phyloP scores from a whole-genome alignment of 441 rosid species.

The Adansonia rubrostipa region DNA sequence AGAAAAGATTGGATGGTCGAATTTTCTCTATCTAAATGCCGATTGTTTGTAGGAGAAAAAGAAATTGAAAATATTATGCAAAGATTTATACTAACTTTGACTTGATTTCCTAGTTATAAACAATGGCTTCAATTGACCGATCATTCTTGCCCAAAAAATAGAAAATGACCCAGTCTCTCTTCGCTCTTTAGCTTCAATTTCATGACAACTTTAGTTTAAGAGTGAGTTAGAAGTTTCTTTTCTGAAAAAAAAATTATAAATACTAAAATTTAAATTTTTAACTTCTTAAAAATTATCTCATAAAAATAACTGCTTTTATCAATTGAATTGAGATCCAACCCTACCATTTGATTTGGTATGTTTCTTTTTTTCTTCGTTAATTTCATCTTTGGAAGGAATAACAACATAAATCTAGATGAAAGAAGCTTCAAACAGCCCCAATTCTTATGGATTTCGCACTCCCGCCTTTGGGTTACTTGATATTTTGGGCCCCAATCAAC shows the following conservation, averaged over 20 bases:
- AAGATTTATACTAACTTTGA: not conserved
- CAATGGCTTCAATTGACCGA: not conserved
- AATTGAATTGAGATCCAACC: too few species aligned
- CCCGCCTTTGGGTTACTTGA: not conserved
- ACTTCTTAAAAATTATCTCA: too few species aligned
- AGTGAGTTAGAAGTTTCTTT: not conserved
- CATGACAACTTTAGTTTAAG: not conserved
- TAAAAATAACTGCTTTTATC: too few species aligned
- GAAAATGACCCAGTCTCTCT: not conserved
- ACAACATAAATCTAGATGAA: too few species aligned
- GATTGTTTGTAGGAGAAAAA: not conserved
- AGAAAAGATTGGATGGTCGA: not conserved
- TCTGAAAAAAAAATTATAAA: too few species aligned
- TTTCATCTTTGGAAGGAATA: too few species aligned
- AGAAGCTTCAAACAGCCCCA: not conserved
- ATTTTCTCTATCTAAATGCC: not conserved
- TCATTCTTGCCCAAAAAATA: not conserved
- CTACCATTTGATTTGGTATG: not conserved
- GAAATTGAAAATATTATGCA: not conserved
- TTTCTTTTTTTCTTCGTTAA: too few species aligned
- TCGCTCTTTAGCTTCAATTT: not conserved
- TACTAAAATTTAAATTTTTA: too few species aligned
- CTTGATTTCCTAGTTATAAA: not conserved
- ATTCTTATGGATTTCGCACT: not conserved
- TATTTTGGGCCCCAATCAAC: not conserved